Conservation (phyloP, 2,329 filamentous ascomycete species). For the Diaporthe ampelina region DNA sequence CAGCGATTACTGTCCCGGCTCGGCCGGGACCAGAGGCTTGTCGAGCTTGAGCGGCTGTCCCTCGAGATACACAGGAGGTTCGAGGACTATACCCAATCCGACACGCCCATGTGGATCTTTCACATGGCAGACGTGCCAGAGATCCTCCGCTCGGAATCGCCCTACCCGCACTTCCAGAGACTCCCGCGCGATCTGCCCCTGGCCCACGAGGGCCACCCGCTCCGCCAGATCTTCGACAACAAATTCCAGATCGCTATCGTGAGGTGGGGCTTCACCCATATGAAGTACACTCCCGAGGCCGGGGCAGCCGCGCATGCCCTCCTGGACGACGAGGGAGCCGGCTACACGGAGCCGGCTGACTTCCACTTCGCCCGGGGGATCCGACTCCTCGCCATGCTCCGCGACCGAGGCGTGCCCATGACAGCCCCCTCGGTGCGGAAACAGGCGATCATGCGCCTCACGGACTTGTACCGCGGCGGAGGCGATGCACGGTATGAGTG, state of each 20-base stretch:
- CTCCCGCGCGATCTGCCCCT: conserved; percentile 59
- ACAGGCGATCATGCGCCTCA: conserved; percentile 49
- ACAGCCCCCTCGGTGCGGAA: conserved; percentile 44
- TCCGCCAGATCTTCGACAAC: conserved; percentile 60
- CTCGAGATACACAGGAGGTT: conserved; percentile 60
- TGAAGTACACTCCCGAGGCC: conserved; percentile 44
- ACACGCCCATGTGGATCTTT: conserved; percentile 56
- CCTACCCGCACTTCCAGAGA: conserved; percentile 51
- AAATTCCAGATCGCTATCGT: conserved; percentile 57
- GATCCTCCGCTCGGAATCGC: conserved; percentile 47
- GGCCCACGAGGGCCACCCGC: conserved; percentile 59
- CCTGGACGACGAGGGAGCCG: conserved; percentile 13
- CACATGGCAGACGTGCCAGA: conserved; percentile 59
- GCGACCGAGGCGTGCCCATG: conserved; percentile 50
- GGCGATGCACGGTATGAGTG: conserved; percentile 43
- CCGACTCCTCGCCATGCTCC: conserved; percentile 51
- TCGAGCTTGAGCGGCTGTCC: conserved; percentile 60
- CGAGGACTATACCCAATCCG: conserved; percentile 45
- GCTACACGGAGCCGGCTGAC: conserved; percentile 37
- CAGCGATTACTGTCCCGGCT: conserved; percentile 59
- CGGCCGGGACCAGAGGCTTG: conserved; percentile 58
- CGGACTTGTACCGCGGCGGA: conserved; percentile 51
- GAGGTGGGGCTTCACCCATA: conserved; percentile 61
- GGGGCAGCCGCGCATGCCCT: conserved; percentile 24
- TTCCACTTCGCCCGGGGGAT: conserved; percentile 51